These are phyloP conservation scores for Neonectria hederae DNA, from an alignment of 2,329 filamentous ascomycete genomes.

Conservation along the genomic window DNA sequence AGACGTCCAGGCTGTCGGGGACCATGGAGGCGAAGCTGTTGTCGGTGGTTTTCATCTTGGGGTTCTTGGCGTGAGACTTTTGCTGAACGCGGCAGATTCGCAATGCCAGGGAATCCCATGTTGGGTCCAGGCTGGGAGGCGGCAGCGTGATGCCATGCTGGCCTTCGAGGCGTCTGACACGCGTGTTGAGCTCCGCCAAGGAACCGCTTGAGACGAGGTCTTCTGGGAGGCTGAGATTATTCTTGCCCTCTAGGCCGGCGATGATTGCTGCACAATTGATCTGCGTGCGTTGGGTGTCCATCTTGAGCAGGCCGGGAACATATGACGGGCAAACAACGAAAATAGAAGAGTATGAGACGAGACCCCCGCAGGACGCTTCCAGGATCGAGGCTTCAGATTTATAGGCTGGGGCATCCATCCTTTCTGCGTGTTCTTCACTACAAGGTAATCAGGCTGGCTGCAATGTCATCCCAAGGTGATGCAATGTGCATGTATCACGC, in stretches of 20 bases:
- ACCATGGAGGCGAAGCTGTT: not conserved
- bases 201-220: not conserved
- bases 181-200: not conserved
- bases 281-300: not conserved
- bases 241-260: not conserved
- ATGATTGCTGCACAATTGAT: not conserved
- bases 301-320: not conserved
- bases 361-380: not conserved
- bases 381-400: not conserved
- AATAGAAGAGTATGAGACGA: not conserved
- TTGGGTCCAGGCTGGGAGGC: not conserved
- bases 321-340: not conserved
- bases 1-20: not conserved
- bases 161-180: slow-evolving; percentile 1
- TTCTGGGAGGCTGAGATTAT: not conserved
- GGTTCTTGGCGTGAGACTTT: not conserved
- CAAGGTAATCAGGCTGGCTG: not conserved
- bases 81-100: slow-evolving; percentile 5
- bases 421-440: not conserved
- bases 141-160: not conserved
- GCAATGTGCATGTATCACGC: not conserved
- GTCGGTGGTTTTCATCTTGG: not conserved
- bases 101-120: slow-evolving; percentile 9
- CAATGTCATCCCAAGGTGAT: not conserved
- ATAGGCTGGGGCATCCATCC: not conserved